Base-by-base conservation (phyloP, 805 yeast species). In the Yarrowia sp. region DNA sequence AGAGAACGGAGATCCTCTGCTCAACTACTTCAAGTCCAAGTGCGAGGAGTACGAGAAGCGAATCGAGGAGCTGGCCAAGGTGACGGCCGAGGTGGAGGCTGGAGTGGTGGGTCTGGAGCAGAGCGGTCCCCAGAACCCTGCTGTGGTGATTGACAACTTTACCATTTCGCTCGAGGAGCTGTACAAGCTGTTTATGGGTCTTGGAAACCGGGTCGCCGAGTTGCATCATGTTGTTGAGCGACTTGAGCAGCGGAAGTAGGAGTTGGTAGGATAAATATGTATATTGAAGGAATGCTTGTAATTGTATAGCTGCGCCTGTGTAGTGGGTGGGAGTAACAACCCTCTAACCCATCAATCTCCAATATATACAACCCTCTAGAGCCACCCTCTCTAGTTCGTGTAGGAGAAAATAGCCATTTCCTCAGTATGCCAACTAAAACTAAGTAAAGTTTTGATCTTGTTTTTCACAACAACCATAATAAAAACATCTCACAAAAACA, bases 151-250 rank as follows among this genome's bases (percentile, higher is more conserved):
- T 40, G 66, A 43, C 51, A 77, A 70, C 67, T 73, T 80, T 26
- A 46, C 61, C 21, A 56, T 68, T 14, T 68, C 77, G 9, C 66
- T 77, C 61, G 83, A 82, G 68, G 85, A 83, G 67, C 92, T 88
- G 75, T 86, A 87, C 71, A 77, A 78, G 56, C 79, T 88, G 65
- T 88, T 87, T 72, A 85, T 88, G 84, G 89, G 87, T 71, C 78
- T 88, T 61, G 86, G 90, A 64, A 89, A 87, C 70, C 80, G 82
- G 21, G 84, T 88, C 71, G 92, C 92, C 4, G 90, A 85, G 70
- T 76, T 87, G 38, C 92, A 88, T 73, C 85, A 82, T 62, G 76
- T 77, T 16, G 81, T 80, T 3, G 77, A 74, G 28, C 67, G 68
- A 3, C 40, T 67, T 1, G 67, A 67, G 51, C 51, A 58, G 63